Evolutionary conservation across 768 basidiomycete species (phyloP).

Genomic region (Exsudoporus frostii): DNA sequence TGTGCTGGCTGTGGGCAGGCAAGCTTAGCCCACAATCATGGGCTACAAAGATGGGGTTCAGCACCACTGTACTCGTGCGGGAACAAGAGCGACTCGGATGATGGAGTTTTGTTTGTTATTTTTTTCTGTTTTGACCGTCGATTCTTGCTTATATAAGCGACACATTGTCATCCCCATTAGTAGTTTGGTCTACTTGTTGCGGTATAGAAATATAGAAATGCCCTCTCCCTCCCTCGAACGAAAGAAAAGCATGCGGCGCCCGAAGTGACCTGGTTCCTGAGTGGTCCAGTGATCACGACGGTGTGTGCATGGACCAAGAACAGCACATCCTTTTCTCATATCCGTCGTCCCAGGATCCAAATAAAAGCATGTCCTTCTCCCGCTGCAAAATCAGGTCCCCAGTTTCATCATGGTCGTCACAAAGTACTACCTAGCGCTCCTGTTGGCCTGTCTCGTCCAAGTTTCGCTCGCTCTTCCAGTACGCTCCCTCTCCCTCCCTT

Average conservation of each 20-base stretch:
- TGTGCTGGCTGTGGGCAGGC: no score
- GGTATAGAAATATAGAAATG: no score
- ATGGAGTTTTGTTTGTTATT: no score
- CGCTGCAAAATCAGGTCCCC: not conserved
- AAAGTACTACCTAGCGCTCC: constrained; percentile 21
- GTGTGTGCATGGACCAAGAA: constrained; percentile 18
- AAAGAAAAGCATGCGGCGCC: constrained; percentile 23
- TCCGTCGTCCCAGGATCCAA: constrained; percentile 6
- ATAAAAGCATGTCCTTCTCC: constrained; percentile 22
- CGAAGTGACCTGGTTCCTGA: constrained; percentile 26
- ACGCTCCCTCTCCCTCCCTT: not conserved
- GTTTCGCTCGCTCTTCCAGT: constrained; percentile 26
- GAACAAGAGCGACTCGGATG: no score
- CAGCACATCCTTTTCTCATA: constrained; percentile 24
- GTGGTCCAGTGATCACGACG: constrained; percentile 17
- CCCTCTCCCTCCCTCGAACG: no score
- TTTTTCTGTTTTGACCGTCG: no score
- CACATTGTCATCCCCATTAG: no score
- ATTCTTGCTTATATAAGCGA: no score
- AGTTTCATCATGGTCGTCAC: constrained; percentile 16
- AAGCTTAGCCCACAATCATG: no score
- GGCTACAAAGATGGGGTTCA: no score
- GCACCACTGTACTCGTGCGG: no score
- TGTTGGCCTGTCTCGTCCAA: constrained; percentile 19
- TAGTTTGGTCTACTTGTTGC: no score